Evolutionary conservation across 345 rosid genomes (phyloP).

Genomic region (rapeseed (Brassica napus)): Da-Ae NC_063452.1:7144001-7144500

Average conservation of each 20-base stretch:
- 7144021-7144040: not conserved
- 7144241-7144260: slow-evolving; percentile 27
- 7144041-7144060: not conserved
- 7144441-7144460: slow-evolving; percentile 81
- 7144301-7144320: slow-evolving; percentile 94
- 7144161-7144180: slow-evolving; percentile 24
- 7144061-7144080: not conserved
- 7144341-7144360: slow-evolving; percentile 96
- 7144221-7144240: slow-evolving; percentile 32
- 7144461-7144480: slow-evolving; percentile 36
- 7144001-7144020: not conserved
- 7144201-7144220: slow-evolving; percentile 29
- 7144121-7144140: not conserved
- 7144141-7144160: not conserved
- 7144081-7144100: not conserved
- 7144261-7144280: slow-evolving; percentile 46
- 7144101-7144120: not conserved
- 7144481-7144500: not conserved
- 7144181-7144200: not conserved
- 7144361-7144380: slow-evolving; percentile 92
- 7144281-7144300: slow-evolving; percentile 98
- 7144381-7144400: slow-evolving; percentile 89
- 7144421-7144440: slow-evolving; percentile 69
- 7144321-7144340: slow-evolving; percentile 90
- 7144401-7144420: slow-evolving; percentile 78